These are phyloP conservation scores for Trypethelium eluteriae DNA, from an alignment of 495 filamentous ascomycete species.

Conservation along the genomic window DNA sequence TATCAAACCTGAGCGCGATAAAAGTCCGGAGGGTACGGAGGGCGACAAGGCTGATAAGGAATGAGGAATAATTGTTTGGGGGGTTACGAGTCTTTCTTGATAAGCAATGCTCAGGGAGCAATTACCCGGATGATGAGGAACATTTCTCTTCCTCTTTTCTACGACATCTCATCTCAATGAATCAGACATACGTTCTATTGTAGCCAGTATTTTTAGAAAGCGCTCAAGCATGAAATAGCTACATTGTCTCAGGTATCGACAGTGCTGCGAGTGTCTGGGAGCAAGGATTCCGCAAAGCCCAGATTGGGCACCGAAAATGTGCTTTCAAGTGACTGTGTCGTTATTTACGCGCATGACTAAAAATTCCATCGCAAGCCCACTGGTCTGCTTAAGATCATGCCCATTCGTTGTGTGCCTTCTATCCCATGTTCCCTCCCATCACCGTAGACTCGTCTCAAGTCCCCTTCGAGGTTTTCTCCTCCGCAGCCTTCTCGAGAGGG, in stretches of 20 bases:
- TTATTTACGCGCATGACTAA: background rate
- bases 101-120: too few species aligned
- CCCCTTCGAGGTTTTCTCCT: slow-evolving; percentile 47
- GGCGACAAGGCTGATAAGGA: background rate
- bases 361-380: background rate
- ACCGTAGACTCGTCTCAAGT: background rate
- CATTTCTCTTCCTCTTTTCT: too few species aligned
- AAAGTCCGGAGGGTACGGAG: background rate
- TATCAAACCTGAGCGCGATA: background rate
- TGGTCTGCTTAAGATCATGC: background rate
- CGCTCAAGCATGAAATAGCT: background rate
- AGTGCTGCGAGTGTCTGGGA: background rate
- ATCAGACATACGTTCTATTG: too few species aligned
- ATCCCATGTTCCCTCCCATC: background rate
- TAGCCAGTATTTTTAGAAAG: too few species aligned
- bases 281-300: background rate
- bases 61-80: background rate
- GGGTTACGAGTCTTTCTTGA: too few species aligned
- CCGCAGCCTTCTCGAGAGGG: slow-evolving; percentile 58
- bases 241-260: background rate
- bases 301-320: background rate
- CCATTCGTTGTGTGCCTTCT: background rate
- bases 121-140: too few species aligned
- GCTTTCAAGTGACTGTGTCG: background rate
- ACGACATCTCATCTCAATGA: too few species aligned